Percentiles rank a stretch among this genome's conserved stretches.
These are phyloP conservation scores for Odontarrhena argentea DNA, from an alignment of 345 rosid species.

Conservation along the genomic window DNA sequence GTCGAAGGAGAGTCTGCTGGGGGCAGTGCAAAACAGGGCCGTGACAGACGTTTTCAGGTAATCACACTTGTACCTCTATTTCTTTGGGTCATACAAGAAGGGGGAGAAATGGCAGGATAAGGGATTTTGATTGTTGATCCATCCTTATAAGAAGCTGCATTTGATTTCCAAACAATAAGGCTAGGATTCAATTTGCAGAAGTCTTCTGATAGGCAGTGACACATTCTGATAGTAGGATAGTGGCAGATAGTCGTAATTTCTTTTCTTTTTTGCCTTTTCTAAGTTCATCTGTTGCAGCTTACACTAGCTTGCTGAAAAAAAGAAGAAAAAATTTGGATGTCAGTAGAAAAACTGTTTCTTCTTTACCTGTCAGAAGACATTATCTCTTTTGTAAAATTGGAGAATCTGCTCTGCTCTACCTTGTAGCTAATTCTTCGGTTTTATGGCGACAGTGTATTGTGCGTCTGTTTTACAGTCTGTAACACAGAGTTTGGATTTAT, in stretches of 20 bases:
- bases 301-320: no score
- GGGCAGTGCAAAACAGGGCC: slow-evolving; percentile 99
- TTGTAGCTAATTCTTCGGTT: not conserved
- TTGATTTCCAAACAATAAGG: not conserved
- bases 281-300: no score
- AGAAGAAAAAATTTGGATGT: no score
- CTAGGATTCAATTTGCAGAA: not conserved
- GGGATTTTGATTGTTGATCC: slow-evolving; percentile 14
- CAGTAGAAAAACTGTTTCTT: no score
- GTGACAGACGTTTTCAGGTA: slow-evolving; percentile 98
- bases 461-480: slow-evolving; percentile 6
- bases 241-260: no score
- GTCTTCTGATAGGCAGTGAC: no score
- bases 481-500: slow-evolving; percentile 27
- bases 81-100: slow-evolving; percentile 6
- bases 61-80: slow-evolving; percentile 27
- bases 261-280: no score
- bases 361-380: not conserved
- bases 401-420: slow-evolving; percentile 4
- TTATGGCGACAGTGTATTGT: not conserved
- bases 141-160: not conserved
- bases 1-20: slow-evolving; percentile 99
- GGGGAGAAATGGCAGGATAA: not conserved
- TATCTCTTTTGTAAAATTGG: slow-evolving; percentile 8
- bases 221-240: no score